Conservation (phyloP, 2,329 filamentous ascomycete genomes). For the Alternaria triticimaculans region DNA sequence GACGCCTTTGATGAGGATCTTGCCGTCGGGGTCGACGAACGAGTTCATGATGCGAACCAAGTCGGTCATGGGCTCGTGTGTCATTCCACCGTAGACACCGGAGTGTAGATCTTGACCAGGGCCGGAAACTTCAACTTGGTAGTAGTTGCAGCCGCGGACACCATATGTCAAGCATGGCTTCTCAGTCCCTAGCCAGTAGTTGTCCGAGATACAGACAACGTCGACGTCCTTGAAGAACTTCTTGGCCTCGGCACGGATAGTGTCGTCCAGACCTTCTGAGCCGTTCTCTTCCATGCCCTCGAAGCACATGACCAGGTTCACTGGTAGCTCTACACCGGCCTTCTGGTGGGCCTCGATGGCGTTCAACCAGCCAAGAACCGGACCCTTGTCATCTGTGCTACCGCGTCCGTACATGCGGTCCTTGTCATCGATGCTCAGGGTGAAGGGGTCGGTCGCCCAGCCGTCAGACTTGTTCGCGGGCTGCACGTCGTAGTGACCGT, state of each 20-base stretch:
- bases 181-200: slow-evolving; percentile 99
- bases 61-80: slow-evolving; percentile 98
- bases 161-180: slow-evolving; percentile 98
- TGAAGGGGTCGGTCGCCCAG: slow-evolving; percentile 95
- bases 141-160: slow-evolving; percentile 97
- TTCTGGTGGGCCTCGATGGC: slow-evolving; percentile 98
- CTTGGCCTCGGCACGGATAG: slow-evolving; percentile 89
- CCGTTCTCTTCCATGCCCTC: slow-evolving; percentile 99
- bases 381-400: slow-evolving; percentile 96
- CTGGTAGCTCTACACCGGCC: slow-evolving; percentile 90
- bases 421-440: slow-evolving; percentile 84
- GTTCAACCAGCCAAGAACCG: slow-evolving; percentile 96
- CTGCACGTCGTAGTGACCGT: slow-evolving; percentile 99
- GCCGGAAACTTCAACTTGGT: slow-evolving; percentile 87
- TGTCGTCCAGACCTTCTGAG: slow-evolving; percentile 92
- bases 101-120: slow-evolving; percentile 94
- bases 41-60: slow-evolving; percentile 80
- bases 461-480: slow-evolving; percentile 92
- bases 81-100: slow-evolving; percentile 94
- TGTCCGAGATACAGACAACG: slow-evolving; percentile 97
- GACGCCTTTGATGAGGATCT: slow-evolving; percentile 93
- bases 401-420: slow-evolving; percentile 96
- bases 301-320: slow-evolving; percentile 99
- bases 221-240: slow-evolving; percentile 95
- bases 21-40: slow-evolving; percentile 87